Base-by-base conservation (phyloP, 805 yeast genomes). In the Yamadazyma nakazawae region DNA sequence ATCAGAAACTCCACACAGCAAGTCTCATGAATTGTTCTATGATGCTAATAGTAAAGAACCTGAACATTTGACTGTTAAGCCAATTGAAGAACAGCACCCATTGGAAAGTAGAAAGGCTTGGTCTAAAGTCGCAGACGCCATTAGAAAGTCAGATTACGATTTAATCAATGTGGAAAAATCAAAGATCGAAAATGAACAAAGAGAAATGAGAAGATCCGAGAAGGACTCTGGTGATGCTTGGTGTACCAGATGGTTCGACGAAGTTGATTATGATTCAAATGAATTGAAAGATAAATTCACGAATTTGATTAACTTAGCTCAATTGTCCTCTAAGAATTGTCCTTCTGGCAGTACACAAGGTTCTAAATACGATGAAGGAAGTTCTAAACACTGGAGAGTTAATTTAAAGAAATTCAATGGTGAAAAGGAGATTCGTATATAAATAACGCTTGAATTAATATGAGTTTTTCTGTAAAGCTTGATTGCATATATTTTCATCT, bases 81-180 rank as follows among this genome's bases (percentile, higher is more conserved):
- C 96, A 42, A 72, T 88, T 44, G 89, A 81, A 55, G 74, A 86
- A 53, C 98, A 94, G 70, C 77, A 85, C 64, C 79, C 71, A 31
- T 74, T 91, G 56, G 99, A 92, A 69, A 76, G 88, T 48, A 84
- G 97, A 70, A 80, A 74, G 57, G 97, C 97, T 12, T 92, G 99
- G 99, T 58, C 63, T 43, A 79, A 82, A 54, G 98, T 94, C 21
- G 96, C 97, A 0, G 88, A 76, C 9, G 98, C 98, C 13, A 85
- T 90, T 57, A 80, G 76, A 48, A 66, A 69, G 18, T 87, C 92
- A 38, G 85, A 90, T 63, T 88, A 79, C 67, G 88, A 86, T 56
- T 66, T 76, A 53, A 90, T 92, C 55, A 83, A 84, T 60, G 70
- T 73, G 53, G 87, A 85, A 59, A 92, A 92, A 72, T 72, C 90